These are phyloP conservation scores for Lepidium africanum DNA, from an alignment of 345 rosid genomes.

Conservation along the genomic window DNA sequence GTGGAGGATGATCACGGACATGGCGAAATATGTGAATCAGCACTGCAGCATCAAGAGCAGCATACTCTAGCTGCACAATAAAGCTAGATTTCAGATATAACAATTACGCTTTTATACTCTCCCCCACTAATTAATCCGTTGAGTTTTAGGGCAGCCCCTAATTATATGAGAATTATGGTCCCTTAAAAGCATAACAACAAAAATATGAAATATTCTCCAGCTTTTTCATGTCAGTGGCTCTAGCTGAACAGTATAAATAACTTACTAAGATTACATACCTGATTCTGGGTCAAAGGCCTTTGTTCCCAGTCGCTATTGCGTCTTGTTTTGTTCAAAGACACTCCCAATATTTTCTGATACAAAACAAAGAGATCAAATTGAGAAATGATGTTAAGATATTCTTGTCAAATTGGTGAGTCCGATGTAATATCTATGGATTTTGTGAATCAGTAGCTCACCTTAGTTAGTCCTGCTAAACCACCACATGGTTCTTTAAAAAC, in stretches of 20 bases:
- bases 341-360: conserved; percentile 79
- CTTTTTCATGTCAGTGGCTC: background rate
- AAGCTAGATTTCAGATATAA: background rate
- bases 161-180: background rate
- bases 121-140: background rate
- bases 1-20: conserved; percentile 36
- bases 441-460: conserved; percentile 36
- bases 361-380: background rate
- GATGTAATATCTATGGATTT: background rate
- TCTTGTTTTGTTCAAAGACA: conserved; percentile 81
- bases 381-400: background rate
- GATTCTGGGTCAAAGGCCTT: conserved; percentile 68
- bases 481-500: conserved; percentile 63
- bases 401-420: background rate
- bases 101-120: background rate
- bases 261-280: conserved; percentile 45
- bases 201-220: background rate
- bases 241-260: background rate
- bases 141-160: background rate
- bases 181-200: background rate
- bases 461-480: conserved; percentile 77
- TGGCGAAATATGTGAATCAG: conserved; percentile 67
- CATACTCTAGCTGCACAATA: conserved; percentile 72
- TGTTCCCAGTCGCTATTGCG: conserved; percentile 86
- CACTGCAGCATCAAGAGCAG: conserved; percentile 91